phyloP scores from a whole-genome alignment of 305 asterid species.

The Fraxinus velutina region DNA sequence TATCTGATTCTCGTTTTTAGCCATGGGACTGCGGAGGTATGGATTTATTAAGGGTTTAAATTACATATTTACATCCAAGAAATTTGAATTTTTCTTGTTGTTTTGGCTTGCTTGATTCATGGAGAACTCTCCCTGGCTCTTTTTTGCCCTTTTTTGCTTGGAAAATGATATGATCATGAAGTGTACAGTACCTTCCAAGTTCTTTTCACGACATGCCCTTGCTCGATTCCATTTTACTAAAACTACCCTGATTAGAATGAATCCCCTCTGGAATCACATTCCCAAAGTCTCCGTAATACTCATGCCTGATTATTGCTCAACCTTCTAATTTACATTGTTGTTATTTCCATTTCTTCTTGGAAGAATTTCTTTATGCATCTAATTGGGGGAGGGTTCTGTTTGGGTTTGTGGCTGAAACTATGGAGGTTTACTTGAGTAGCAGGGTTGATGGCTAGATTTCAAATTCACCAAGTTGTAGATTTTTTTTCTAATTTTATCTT shows the following conservation, averaged over 20 bases:
- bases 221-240: background rate
- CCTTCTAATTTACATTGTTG: background rate
- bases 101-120: constrained; percentile 2
- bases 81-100: background rate
- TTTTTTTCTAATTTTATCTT: background rate
- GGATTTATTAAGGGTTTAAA: constrained; percentile 2
- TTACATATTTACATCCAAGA: background rate
- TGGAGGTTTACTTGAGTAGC: constrained; percentile 1
- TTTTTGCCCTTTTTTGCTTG: background rate
- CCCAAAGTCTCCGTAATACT: background rate
- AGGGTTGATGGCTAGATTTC: background rate
- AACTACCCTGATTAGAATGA: background rate
- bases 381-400: background rate
- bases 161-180: background rate
- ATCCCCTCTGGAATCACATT: background rate
- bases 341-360: background rate
- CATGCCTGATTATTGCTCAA: background rate
- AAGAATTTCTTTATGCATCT: background rate
- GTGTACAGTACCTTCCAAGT: background rate
- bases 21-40: constrained; percentile 90
- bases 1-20: constrained; percentile 76
- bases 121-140: background rate
- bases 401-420: background rate
- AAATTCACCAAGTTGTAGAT: background rate
- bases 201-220: background rate